Percentiles rank a stretch among this genome's conserved stretches.
Evolutionary conservation across 257 asterid genomes (phyloP).

Genomic region (Paraleonurus japonicus): DNA sequence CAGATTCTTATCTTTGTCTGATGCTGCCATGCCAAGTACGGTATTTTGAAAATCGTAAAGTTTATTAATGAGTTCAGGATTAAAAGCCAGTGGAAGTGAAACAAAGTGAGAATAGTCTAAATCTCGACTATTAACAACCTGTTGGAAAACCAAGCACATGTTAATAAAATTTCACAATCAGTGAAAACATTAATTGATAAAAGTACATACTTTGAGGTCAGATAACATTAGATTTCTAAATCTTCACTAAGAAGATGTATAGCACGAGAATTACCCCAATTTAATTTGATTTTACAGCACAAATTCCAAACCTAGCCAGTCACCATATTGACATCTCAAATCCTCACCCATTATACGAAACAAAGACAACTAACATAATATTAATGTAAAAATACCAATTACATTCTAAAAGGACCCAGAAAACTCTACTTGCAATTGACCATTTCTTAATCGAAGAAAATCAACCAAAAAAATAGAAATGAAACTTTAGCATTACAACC

Average conservation of each 20-base stretch:
- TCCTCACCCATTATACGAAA: no score
- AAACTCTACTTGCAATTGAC: neutral
- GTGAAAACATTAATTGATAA: neutral
- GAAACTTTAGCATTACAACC: slow-evolving; percentile 42
- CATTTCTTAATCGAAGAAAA: neutral
- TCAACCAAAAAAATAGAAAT: neutral
- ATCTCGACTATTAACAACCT: slow-evolving; percentile 72
- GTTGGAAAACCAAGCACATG: slow-evolving; percentile 34
- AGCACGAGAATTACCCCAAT: neutral
- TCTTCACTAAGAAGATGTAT: neutral
- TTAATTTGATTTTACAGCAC: neutral
- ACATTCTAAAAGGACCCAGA: slow-evolving; percentile 2
- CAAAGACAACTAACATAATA: neutral
- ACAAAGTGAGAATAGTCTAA: slow-evolving; percentile 93
- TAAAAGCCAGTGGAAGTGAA: slow-evolving; percentile 91
- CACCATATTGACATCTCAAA: slow-evolving; percentile 10
- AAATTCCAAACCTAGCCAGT: neutral
- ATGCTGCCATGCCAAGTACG: slow-evolving; percentile 53
- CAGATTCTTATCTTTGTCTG: slow-evolving; percentile 35
- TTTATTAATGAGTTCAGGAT: slow-evolving; percentile 77
- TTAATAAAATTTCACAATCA: slow-evolving; percentile 3
- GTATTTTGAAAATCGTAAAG: slow-evolving; percentile 69
- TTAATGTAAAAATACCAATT: neutral
- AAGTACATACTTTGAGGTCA: neutral
- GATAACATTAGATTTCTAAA: neutral